Conservation (phyloP, 768 basidiomycete species). For the Infundibulicybe gibba region DNA sequence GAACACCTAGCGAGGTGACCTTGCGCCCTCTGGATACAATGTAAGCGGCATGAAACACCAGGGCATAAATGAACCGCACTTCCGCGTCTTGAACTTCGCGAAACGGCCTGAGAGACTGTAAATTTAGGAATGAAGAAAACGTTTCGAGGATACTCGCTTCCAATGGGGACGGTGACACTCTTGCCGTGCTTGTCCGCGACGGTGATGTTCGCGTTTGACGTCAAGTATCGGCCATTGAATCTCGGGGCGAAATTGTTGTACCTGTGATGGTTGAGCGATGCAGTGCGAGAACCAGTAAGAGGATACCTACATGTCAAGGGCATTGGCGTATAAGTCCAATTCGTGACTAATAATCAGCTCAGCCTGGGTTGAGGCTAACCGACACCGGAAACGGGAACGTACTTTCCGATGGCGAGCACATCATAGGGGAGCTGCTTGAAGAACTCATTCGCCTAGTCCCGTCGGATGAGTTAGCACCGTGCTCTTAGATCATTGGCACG, state of each 20-base stretch:
- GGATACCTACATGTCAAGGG: conserved; percentile 59
- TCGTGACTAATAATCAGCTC: conserved; percentile 67
- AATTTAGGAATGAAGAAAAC: neutral
- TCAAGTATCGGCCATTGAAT: conserved; percentile 70
- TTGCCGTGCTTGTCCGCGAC: conserved; percentile 39
- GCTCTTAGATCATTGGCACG: too few relatives aligned
- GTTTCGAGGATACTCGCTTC: conserved; percentile 17
- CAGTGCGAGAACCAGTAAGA: too few relatives aligned
- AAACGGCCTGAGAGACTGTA: conserved; percentile 42
- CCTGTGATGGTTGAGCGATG: conserved; percentile 34
- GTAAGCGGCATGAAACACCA: neutral
- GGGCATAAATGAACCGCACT: conserved; percentile 35
- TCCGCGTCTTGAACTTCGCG: conserved; percentile 68
- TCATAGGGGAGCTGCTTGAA: conserved; percentile 76
- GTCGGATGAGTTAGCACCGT: neutral
- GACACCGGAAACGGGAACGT: conserved; percentile 15
- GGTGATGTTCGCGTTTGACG: conserved; percentile 87
- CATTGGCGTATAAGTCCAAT: conserved; percentile 66
- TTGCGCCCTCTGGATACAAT: conserved; percentile 46
- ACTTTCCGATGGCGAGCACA: conserved; percentile 83
- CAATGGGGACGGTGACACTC: conserved; percentile 33
- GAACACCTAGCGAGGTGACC: conserved; percentile 77
- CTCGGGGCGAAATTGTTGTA: conserved; percentile 60
- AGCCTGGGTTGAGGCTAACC: neutral
- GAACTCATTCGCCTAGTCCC: conserved; percentile 73